A percentile compares a stretch with the other conserved stretches of the same genome.
Evolutionary conservation across 768 basidiomycete species (phyloP).

Genomic region (Mycena pura): DNA sequence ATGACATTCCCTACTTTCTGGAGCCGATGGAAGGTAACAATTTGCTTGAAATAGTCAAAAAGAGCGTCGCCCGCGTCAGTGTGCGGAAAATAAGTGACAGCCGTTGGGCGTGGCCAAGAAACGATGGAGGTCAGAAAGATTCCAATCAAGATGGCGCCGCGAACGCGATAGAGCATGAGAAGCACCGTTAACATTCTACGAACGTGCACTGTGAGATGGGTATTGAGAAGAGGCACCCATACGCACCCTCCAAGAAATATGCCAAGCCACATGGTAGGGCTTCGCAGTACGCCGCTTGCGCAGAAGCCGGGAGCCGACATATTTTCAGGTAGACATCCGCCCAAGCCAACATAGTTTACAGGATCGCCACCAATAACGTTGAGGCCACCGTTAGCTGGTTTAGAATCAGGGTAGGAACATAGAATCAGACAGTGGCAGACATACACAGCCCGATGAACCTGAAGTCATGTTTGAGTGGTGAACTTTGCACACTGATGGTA

Average conservation of each 20-base stretch:
- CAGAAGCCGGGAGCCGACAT: slow-evolving; percentile 62
- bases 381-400: slow-evolving; percentile 67
- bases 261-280: slow-evolving; percentile 88
- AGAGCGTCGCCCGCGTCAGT: slow-evolving; percentile 68
- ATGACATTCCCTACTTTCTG: slow-evolving; percentile 68
- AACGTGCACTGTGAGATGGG: not conserved
- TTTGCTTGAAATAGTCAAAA: slow-evolving; percentile 86
- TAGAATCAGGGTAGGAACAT: slow-evolving; percentile 7
- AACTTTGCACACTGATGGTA: slow-evolving; percentile 25
- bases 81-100: slow-evolving; percentile 85
- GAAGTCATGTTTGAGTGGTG: slow-evolving; percentile 11
- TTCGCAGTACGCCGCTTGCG: slow-evolving; percentile 65
- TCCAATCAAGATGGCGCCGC: slow-evolving; percentile 82
- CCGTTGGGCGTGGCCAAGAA: slow-evolving; percentile 85
- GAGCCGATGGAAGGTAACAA: slow-evolving; percentile 77
- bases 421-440: slow-evolving; percentile 16
- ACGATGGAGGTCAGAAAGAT: slow-evolving; percentile 86
- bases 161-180: slow-evolving; percentile 85
- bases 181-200: slow-evolving; percentile 74
- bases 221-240: not conserved
- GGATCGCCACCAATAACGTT: slow-evolving; percentile 78
- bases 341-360: slow-evolving; percentile 74
- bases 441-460: slow-evolving; percentile 78
- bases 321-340: slow-evolving; percentile 71
- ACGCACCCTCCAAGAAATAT: slow-evolving; percentile 82